These are phyloP conservation scores for Juglanconis oblonga DNA, from an alignment of 2,329 filamentous ascomycete genomes.

Conservation along the genomic window DNA sequence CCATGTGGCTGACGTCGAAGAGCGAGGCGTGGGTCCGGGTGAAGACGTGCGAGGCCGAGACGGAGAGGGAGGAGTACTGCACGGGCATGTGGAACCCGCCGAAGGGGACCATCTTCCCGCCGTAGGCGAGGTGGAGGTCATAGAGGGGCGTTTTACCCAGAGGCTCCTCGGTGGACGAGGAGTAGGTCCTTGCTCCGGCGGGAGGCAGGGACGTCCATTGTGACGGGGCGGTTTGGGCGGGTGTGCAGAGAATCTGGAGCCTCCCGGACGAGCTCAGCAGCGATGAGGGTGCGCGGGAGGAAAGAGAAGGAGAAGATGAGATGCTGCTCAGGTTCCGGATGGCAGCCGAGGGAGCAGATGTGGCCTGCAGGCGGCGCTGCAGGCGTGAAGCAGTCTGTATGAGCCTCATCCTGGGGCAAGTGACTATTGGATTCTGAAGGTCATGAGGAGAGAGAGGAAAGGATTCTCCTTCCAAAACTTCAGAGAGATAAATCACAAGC, in stretches of 20 bases:
- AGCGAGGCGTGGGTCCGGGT: constrained; percentile 84
- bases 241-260: not conserved
- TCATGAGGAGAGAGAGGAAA: not conserved
- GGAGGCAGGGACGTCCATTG: not conserved
- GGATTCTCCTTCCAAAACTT: too few relatives aligned
- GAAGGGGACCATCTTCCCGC: constrained; percentile 96
- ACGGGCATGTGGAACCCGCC: constrained; percentile 92
- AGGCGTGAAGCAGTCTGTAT: constrained; percentile 3
- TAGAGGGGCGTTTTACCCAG: constrained; percentile 34
- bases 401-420: constrained; percentile 9
- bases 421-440: not conserved
- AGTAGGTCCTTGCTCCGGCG: constrained; percentile 6
- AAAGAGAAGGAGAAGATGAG: not conserved
- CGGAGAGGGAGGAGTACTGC: constrained; percentile 74
- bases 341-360: not conserved
- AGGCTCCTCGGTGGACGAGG: constrained; percentile 8
- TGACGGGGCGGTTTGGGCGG: not conserved
- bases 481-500: not conserved
- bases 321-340: not conserved
- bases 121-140: constrained; percentile 55
- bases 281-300: not conserved
- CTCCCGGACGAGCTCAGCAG: not conserved
- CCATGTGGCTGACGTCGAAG: constrained; percentile 98
- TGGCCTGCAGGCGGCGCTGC: constrained; percentile 1
- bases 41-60: constrained; percentile 84